A percentile compares a stretch with the other conserved stretches of the same genome.
These are phyloP conservation scores for Cajanus cajan DNA, from an alignment of 306 rosid species.

Conservation along the genomic window DNA sequence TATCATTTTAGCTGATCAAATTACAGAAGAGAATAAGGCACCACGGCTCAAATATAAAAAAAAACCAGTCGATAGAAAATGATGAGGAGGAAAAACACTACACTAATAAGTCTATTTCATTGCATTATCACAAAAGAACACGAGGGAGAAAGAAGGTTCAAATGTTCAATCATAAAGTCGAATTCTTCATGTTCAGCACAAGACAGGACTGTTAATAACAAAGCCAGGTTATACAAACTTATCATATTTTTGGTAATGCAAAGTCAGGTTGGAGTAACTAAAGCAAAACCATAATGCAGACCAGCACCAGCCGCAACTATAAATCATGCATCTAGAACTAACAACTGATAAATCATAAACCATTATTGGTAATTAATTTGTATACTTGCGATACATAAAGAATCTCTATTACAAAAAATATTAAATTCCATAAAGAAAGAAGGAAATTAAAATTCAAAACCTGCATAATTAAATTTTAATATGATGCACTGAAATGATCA, in stretches of 20 bases:
- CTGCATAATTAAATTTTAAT: slow-evolving; percentile 9
- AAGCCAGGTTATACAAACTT: not conserved
- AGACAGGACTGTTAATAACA: not conserved
- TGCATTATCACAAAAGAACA: not conserved
- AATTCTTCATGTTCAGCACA: not conserved
- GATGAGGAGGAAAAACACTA: not conserved
- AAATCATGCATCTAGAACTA: not conserved
- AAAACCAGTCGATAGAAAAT: not conserved
- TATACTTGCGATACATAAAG: not conserved
- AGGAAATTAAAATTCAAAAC: not conserved
- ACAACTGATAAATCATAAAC: slow-evolving; percentile 4
- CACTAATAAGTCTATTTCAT: not conserved
- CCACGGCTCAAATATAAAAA: not conserved
- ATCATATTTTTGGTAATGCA: slow-evolving; percentile 1
- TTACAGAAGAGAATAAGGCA: not conserved
- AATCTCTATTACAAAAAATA: not conserved
- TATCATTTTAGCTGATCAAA: not conserved
- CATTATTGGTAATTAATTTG: slow-evolving; percentile 5
- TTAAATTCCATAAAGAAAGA: not conserved
- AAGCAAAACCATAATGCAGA: not conserved
- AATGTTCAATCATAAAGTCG: not conserved
- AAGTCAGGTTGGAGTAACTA: not conserved
- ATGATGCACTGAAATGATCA: slow-evolving; percentile 9
- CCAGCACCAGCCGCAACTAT: not conserved
- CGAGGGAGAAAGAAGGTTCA: not conserved